Evolutionary conservation across 345 rosid species (phyloP).

Genomic region (Triadica sebifera): DNA sequence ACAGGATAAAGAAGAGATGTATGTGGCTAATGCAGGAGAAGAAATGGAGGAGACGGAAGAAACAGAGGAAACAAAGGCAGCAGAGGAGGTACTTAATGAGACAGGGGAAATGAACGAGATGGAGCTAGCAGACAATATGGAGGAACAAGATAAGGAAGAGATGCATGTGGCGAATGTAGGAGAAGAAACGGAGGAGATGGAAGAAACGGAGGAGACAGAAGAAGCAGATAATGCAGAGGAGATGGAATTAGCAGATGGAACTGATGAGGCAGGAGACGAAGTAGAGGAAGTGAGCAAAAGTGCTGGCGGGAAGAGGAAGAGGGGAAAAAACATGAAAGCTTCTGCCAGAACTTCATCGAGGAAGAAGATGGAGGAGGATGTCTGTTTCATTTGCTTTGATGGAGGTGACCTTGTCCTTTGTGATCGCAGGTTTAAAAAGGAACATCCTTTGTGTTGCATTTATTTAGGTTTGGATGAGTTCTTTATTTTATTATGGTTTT

Average conservation of each 20-base stretch:
- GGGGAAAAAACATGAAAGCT: constrained; percentile 50
- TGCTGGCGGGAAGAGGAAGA: constrained; percentile 69
- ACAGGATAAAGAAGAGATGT: constrained; percentile 23
- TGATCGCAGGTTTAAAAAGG: constrained; percentile 73
- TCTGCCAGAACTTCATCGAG: constrained; percentile 42
- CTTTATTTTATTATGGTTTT: constrained; percentile 3
- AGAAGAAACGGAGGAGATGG: constrained; percentile 14
- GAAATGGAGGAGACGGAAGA: neutral
- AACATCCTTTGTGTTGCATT: neutral
- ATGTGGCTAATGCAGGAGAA: neutral
- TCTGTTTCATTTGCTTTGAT: constrained; percentile 95
- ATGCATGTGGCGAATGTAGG: neutral
- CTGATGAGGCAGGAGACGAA: constrained; percentile 18
- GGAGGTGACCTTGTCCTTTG: constrained; percentile 96
- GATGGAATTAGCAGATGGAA: constrained; percentile 17
- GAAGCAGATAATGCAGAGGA: constrained; percentile 18
- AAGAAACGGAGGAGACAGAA: constrained; percentile 10
- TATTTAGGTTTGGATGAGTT: neutral
- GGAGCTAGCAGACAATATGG: constrained; percentile 29
- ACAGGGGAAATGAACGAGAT: constrained; percentile 24
- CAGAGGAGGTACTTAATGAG: constrained; percentile 16
- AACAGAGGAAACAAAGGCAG: constrained; percentile 4
- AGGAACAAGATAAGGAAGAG: constrained; percentile 31
- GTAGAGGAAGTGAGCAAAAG: constrained; percentile 47
- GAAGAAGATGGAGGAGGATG: constrained; percentile 93